These are phyloP conservation scores for Cystobasidiopsis lactophilus DNA, from an alignment of 768 basidiomycete genomes.

Conservation along the genomic window DNA sequence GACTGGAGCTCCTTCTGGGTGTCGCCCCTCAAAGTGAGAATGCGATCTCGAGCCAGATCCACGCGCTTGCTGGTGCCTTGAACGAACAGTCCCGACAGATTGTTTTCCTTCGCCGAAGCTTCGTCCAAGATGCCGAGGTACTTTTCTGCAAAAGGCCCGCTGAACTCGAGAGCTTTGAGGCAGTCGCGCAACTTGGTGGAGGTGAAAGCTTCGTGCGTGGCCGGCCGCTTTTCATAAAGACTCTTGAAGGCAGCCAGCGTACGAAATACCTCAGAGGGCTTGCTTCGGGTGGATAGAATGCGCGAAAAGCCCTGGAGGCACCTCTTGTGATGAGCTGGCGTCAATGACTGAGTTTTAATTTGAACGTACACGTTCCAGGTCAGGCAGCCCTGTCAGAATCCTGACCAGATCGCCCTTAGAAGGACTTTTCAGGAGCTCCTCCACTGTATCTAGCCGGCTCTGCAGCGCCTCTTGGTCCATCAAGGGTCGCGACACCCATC, in stretches of 20 bases:
- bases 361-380: slow-evolving; percentile 49
- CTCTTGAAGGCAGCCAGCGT: slow-evolving; percentile 55
- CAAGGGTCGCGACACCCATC: slow-evolving; percentile 72
- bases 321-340: too few relatives aligned
- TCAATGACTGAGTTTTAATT: too few relatives aligned
- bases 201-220: slow-evolving; percentile 22
- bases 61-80: too few relatives aligned
- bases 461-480: slow-evolving; percentile 44
- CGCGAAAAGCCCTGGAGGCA: slow-evolving; percentile 43
- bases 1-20: slow-evolving; percentile 42
- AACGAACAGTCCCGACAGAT: too few relatives aligned
- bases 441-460: slow-evolving; percentile 58
- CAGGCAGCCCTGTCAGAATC: slow-evolving; percentile 68
- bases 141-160: too few relatives aligned
- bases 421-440: slow-evolving; percentile 38
- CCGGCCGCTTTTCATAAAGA: slow-evolving; percentile 42
- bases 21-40: neutral
- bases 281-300: slow-evolving; percentile 71
- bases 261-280: slow-evolving; percentile 54
- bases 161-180: too few relatives aligned
- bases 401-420: slow-evolving; percentile 20
- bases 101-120: too few relatives aligned
- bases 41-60: too few relatives aligned
- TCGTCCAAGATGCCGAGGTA: too few relatives aligned
- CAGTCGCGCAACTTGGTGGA: too few relatives aligned